Percentiles rank a stretch among this genome's conserved stretches.
Conservation (phyloP, 2,329 filamentous ascomycete species). For the Pyrenochaeta sp. region DNA sequence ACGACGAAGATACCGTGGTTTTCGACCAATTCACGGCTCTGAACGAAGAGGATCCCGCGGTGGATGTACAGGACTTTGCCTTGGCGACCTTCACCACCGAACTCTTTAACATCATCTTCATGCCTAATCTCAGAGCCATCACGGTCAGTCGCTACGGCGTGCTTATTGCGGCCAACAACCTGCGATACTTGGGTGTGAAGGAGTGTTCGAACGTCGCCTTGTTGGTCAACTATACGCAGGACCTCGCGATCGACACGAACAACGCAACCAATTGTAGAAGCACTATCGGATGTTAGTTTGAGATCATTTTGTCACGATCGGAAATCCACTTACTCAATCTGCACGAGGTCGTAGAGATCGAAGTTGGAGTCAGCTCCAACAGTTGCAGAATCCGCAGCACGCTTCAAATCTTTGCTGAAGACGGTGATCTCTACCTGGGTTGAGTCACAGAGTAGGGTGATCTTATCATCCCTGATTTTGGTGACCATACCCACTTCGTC, state of each 20-base stretch:
- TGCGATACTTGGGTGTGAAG: slow-evolving; percentile 93
- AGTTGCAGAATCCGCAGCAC: slow-evolving; percentile 90
- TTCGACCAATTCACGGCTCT: slow-evolving; percentile 83
- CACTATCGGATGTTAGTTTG: slow-evolving; percentile 52
- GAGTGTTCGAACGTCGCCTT: slow-evolving; percentile 80
- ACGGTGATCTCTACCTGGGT: slow-evolving; percentile 94
- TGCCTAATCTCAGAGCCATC: slow-evolving; percentile 91
- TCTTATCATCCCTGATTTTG: slow-evolving; percentile 88
- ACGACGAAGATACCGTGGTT: slow-evolving; percentile 92
- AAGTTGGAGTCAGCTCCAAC: slow-evolving; percentile 87
- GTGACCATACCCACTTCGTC: slow-evolving; percentile 98
- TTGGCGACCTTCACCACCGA: slow-evolving; percentile 81
- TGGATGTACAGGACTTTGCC: slow-evolving; percentile 95
- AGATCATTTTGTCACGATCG: not conserved
- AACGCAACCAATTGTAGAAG: slow-evolving; percentile 89
- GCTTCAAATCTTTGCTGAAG: slow-evolving; percentile 94
- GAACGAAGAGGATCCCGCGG: slow-evolving; percentile 88
- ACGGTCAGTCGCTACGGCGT: slow-evolving; percentile 89
- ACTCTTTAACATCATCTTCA: slow-evolving; percentile 92
- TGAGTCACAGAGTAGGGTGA: slow-evolving; percentile 92
- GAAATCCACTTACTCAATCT: slow-evolving; percentile 73
- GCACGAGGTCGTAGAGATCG: slow-evolving; percentile 90
- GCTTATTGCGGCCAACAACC: slow-evolving; percentile 81
- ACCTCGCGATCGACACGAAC: slow-evolving; percentile 96
- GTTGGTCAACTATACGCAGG: slow-evolving; percentile 87